These are phyloP conservation scores for Lodderomyces oxycetoniae DNA, from an alignment of 1,139 yeast genomes.

Conservation along the genomic window DNA sequence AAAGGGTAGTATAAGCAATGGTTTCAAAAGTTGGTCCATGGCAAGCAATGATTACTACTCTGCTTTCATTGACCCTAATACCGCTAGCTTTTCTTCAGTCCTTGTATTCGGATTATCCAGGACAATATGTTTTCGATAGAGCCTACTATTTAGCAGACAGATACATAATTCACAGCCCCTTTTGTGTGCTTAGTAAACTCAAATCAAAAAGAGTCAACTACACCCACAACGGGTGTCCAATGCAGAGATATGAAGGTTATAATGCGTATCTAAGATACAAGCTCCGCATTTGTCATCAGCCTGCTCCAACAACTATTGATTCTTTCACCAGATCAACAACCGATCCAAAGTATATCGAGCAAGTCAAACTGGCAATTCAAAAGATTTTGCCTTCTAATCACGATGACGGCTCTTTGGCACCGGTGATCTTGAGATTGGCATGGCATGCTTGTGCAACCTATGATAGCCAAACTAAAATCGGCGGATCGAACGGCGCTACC, in stretches of 20 bases:
- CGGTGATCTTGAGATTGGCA: slow-evolving; percentile 57
- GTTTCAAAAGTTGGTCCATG: too few species aligned
- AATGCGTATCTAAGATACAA: slow-evolving; percentile 12
- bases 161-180: slow-evolving; percentile 19
- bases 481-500: slow-evolving; percentile 43
- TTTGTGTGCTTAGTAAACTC: slow-evolving; percentile 13
- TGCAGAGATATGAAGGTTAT: slow-evolving; percentile 18
- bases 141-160: slow-evolving; percentile 20
- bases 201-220: slow-evolving; percentile 6
- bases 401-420: slow-evolving; percentile 68
- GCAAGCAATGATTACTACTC: too few species aligned
- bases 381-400: slow-evolving; percentile 20
- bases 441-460: slow-evolving; percentile 74
- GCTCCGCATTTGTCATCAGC: background rate
- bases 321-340: slow-evolving; percentile 1
- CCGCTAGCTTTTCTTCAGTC: slow-evolving; percentile 1
- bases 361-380: slow-evolving; percentile 16
- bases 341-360: slow-evolving; percentile 13
- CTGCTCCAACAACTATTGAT: background rate
- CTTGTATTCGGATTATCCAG: background rate
- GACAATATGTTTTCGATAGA: slow-evolving; percentile 6
- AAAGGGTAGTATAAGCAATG: too few species aligned
- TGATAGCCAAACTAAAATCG: slow-evolving; percentile 44
- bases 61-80: background rate
- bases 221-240: slow-evolving; percentile 14